Evolutionary conservation across 202 grass and related monocot genomes (phyloP).

Genomic region (Dendrocalamus latiflorus): DNA sequence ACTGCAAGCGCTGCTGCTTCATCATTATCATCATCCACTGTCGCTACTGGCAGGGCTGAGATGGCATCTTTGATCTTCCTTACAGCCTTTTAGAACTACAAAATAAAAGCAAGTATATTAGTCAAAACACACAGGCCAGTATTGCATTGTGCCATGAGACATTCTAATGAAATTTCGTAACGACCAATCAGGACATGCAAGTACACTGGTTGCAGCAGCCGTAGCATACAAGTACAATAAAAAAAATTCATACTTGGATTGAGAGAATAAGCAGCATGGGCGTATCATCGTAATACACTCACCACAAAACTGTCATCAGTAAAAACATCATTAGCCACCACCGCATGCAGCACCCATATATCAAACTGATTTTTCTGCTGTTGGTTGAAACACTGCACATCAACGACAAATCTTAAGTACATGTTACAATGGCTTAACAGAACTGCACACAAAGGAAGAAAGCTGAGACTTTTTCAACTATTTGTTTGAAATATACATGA

Average conservation of each 20-base stretch:
- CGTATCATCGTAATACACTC: background rate
- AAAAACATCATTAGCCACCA: slow-evolving; percentile 89
- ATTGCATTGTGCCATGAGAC: background rate
- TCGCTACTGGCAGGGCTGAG: slow-evolving; percentile 50
- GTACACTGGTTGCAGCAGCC: background rate
- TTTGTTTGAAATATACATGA: background rate
- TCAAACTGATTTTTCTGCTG: slow-evolving; percentile 63
- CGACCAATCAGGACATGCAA: background rate
- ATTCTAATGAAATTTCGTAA: background rate
- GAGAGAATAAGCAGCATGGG: background rate
- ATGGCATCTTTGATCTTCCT: slow-evolving; percentile 84
- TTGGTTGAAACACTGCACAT: slow-evolving; percentile 56
- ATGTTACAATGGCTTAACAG: background rate
- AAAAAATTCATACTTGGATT: background rate
- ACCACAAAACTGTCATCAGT: slow-evolving; percentile 99
- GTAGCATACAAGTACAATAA: background rate
- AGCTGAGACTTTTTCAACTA: background rate
- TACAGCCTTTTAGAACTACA: slow-evolving; percentile 77
- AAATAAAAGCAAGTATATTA: background rate
- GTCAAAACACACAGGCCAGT: background rate
- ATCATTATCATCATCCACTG: slow-evolving; percentile 64
- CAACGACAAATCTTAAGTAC: slow-evolving; percentile 15
- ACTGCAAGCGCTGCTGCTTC: slow-evolving; percentile 51
- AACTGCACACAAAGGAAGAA: background rate
- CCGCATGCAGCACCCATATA: slow-evolving; percentile 67